Evolutionary conservation across 306 rosid species (phyloP), one percentile per base, ranked within the genome.

Genomic region (Quercus gilva): DNA sequence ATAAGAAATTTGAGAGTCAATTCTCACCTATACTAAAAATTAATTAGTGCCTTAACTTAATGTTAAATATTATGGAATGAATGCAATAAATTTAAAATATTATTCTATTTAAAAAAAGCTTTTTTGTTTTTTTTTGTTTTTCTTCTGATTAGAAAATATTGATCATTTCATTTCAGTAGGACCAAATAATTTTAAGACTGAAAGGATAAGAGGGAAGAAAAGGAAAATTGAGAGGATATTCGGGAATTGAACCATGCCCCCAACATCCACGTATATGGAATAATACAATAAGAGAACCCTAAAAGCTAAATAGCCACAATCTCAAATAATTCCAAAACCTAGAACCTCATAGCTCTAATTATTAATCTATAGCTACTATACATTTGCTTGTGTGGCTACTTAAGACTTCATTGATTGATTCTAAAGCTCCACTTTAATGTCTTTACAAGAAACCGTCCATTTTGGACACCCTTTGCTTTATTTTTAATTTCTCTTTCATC

Each of bases 201-300:
- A 31, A 26, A 11, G 31, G 25, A 10, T 33, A 8, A 26, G 19
- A n/a, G 5, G 52, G 23, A 14, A 2, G 17, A 3, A 10, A 18
- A 15, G 5, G 12, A 5, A 20, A 19, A 56, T 17, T 37, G 55
- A 18, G 14, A 55, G 65, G 64, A 51, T 76, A 65, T 65, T 29
- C 55, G 29, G 60, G 37, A 65, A 76, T 65, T 64, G 56, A 64
- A 76, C 79, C 61, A 64, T 49, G 73, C 55, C 2, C 26, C 61
- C 31, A 21, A 76, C 60, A 61, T 43, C 61, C 64, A 76, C 63
- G 23, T 11, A 12, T 17, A 19, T 76, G 58, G 26, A 20, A 75
- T 28, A 60, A 12, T 76, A 28, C 51, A 43, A 61, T 45, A 29
- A 63, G 5, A 28, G 35, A 64, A 29, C 23, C 71, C 8, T 10